These are phyloP conservation scores for Populus simonii DNA, from an alignment of 345 rosid species.

Conservation along the genomic window DNA sequence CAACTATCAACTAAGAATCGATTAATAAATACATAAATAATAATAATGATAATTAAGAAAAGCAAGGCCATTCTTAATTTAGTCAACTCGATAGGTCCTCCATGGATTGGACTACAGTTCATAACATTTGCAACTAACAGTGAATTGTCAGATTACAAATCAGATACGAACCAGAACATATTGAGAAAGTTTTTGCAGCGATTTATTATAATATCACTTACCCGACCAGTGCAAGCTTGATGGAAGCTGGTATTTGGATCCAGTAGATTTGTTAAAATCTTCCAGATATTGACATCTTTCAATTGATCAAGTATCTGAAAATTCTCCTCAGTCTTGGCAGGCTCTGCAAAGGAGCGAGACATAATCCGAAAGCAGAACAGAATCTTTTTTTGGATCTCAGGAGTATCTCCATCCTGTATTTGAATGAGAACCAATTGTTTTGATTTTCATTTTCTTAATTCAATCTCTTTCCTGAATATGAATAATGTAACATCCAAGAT, in stretches of 20 bases:
- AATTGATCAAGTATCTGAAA: constrained; percentile 88
- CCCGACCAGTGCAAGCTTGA: constrained; percentile 63
- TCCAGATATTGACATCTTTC: constrained; percentile 93
- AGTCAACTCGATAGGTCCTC: background rate
- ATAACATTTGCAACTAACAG: background rate
- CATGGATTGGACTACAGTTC: background rate
- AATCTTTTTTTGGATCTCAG: constrained; percentile 80
- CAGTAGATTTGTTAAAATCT: constrained; percentile 60
- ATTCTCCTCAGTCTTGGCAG: constrained; percentile 75
- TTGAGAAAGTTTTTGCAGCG: background rate
- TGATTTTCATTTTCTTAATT: constrained; percentile 3
- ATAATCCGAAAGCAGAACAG: constrained; percentile 72
- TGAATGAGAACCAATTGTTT: constrained; percentile 23
- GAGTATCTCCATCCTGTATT: constrained; percentile 72
- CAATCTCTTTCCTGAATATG: constrained; percentile 4
- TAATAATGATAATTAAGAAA: background rate
- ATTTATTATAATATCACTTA: constrained; percentile 34
- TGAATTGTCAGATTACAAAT: background rate
- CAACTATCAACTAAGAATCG: background rate
- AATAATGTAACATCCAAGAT: constrained; percentile 13
- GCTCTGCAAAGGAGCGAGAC: constrained; percentile 91
- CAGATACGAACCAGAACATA: background rate
- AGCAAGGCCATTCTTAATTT: background rate
- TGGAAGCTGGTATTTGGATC: constrained; percentile 68
- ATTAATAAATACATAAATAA: too few relatives aligned